Percentiles rank a stretch among this genome's conserved stretches.
Evolutionary conservation across 202 grass and related monocot genomes (phyloP).

Genomic region (Zizania palustris): DNA sequence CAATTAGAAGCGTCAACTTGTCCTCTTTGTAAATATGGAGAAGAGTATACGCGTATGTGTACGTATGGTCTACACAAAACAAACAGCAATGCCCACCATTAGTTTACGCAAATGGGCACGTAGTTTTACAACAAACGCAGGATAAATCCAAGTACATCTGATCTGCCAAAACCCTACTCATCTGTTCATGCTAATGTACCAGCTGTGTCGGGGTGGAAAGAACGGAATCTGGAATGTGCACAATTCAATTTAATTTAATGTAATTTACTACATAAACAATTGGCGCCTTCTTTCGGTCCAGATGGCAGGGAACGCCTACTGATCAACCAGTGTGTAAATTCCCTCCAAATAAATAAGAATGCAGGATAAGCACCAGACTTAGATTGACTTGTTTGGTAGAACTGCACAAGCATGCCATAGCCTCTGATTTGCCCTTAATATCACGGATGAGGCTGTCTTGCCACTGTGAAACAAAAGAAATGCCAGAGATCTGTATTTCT

Average conservation of each 20-base stretch:
- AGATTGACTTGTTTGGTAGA: constrained; percentile 35
- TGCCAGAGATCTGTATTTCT: constrained; percentile 39
- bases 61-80: constrained; percentile 1
- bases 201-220: background rate
- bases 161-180: constrained; percentile 27
- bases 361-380: constrained; percentile 27
- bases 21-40: constrained; percentile 5
- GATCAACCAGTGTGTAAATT: background rate
- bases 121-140: constrained; percentile 9
- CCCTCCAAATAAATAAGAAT: constrained; percentile 57
- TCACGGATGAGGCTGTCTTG: constrained; percentile 33
- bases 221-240: constrained; percentile 43
- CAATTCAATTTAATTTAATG: constrained; percentile 12
- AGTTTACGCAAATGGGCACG: background rate
- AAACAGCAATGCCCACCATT: background rate
- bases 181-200: constrained; percentile 35
- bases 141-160: background rate
- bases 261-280: constrained; percentile 50
- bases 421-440: constrained; percentile 35
- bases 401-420: constrained; percentile 39
- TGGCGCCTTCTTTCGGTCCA: constrained; percentile 19
- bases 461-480: constrained; percentile 25
- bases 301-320: constrained; percentile 14
- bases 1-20: background rate
- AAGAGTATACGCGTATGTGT: background rate